Evolutionary conservation across 257 asterid genomes (phyloP), one percentile per base, ranked within the genome.

Genomic region (Sherardia arvensis): DNA sequence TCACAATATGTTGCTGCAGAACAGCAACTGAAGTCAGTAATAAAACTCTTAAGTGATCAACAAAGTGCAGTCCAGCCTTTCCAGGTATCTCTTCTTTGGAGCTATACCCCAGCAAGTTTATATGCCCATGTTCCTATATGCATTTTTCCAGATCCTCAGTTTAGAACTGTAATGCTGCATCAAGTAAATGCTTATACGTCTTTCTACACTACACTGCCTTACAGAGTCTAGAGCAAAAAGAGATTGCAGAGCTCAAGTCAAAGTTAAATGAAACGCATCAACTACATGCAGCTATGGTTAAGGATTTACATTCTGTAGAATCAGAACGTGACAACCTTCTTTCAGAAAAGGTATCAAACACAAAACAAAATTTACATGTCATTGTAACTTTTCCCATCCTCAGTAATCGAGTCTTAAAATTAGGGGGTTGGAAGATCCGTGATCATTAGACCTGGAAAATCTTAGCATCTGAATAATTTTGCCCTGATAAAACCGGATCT

Each of bases 311-410:
- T 63, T 56, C 76, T 38, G 53, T 84, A 71, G 78, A 78, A 74
- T 60, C 73, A 57, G 85, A 86, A 45, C 78, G 80, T 49, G 78
- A 76, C 73, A 67, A 75, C 73, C 77, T 87, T 23, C 80, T 73
- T 66, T 65, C 77, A 60, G 93, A 87, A 70, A 90, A 87, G 96
- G 96, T 87, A 82, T 71, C 9, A 65, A n/a, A n/a, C 53, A 28
- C 62, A 17, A 38, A 26, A 36, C 33, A 28, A 59, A 43, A 47
- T 33, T 23, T 17, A 29, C 26, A 66, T 45, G 40, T 7, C 9
- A 28, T 49, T 9, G 21, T 34, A 36, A 26, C 23, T 28, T 34
- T 60, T 58, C 54, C 55, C 12, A 56, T 43, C 2, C 17, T 38
- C 47, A 38, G 47, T 38, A 15, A 38, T 17, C 3, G 25, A 8